Evolutionary conservation across 257 asterid species (phyloP), one percentile per base, ranked within the genome.

Genomic region (Parsonsia alboflavescens): DNA sequence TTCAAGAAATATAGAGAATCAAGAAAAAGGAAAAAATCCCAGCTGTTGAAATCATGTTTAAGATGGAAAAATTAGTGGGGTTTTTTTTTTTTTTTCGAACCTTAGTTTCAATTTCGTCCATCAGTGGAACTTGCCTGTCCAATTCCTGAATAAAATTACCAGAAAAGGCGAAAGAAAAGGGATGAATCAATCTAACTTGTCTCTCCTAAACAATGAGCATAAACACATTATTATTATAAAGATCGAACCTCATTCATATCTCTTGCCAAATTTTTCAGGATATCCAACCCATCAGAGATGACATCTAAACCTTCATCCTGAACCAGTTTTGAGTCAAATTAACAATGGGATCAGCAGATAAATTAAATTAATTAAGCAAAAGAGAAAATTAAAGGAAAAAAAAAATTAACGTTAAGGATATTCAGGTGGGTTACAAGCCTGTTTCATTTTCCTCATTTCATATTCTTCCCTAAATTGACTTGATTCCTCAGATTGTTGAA

Each of bases 61-160:
- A 10, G 45, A 26, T n/a, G 11, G n/a, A 3, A 41, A 24, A 59
- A 28, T 6, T 52, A 73, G 58, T 10, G 22, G 39, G 39, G 39
- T 33, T 33, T 33, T 33, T 3, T 33, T 33, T 33, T 33, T 3
- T 3, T 1, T 63, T 52, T 44, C 84, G 30, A 48, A 92, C 98
- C 97, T 94, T 94, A 0, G 92, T 80, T 5, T 91, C 97, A 9
- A 94, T 94, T 79, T 94, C 98, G 58, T 94, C 98, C 4, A 89
- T 69, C 81, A 94, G 70, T 5, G 98, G 97, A 76, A 90, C 96
- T 87, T 94, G 96, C 80, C 88, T 84, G 78, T 94, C 98, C 91
- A 94, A 75, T 88, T 94, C 98, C 97, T 91, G 79, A 54, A 74
- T 49, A 26, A 63, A 62, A 68, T 17, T 70, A 50, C 21, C 17